phyloP scores from a whole-genome alignment of 495 filamentous ascomycete species.

The Thermothielavioides terrestris region DNA sequence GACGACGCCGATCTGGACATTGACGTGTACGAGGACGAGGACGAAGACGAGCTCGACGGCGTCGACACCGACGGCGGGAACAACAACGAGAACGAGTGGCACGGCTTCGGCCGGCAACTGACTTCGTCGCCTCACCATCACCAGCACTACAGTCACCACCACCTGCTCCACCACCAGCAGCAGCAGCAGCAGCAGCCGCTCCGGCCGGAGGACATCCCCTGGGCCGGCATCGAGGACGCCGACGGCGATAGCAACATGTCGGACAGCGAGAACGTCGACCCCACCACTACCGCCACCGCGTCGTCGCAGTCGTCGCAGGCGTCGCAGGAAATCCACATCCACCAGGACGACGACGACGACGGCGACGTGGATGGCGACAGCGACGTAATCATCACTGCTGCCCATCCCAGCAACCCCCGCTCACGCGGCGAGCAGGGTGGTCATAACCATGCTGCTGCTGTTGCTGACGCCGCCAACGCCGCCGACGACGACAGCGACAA shows the following conservation, averaged over 20 bases:
- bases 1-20: slow-evolving; percentile 15
- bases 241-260: slow-evolving; percentile 17
- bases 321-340: slow-evolving; percentile 7
- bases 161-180: background rate
- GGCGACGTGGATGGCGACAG: background rate
- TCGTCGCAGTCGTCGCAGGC: background rate
- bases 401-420: slow-evolving; percentile 1
- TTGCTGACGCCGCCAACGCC: background rate
- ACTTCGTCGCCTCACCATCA: background rate
- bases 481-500: slow-evolving; percentile 3
- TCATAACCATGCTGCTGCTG: too few species aligned
- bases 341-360: slow-evolving; percentile 12
- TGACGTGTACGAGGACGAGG: slow-evolving; percentile 9
- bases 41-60: slow-evolving; percentile 25
- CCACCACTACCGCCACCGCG: too few species aligned
- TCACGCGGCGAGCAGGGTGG: too few species aligned
- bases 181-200: background rate
- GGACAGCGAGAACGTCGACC: slow-evolving; percentile 37
- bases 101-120: slow-evolving; percentile 5
- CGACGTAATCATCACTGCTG: background rate
- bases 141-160: background rate
- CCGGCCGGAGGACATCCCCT: slow-evolving; percentile 34
- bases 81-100: background rate
- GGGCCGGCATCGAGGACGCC: slow-evolving; percentile 36
- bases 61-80: slow-evolving; percentile 25